Evolutionary conservation across 805 yeast species (phyloP), one percentile per base, ranked within the genome.

Genomic region (Isabelozyma rhagii): DNA sequence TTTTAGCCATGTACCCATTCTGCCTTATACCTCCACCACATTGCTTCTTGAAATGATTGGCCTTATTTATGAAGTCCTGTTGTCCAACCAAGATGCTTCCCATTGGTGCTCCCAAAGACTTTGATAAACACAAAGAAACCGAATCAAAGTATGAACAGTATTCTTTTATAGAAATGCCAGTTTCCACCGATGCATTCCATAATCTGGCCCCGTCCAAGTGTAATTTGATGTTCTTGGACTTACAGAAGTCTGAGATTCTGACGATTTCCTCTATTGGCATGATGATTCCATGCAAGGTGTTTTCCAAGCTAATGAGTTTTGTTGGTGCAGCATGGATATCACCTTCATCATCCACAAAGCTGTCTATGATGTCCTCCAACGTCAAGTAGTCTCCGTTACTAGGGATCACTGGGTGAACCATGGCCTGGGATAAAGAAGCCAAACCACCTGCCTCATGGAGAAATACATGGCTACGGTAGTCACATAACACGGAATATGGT

Each of bases 151-250:
- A 72, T 53, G 78, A 74, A 56, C 96, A 87, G 66, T 84, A 90
- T 59, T 89, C 89, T 15, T 67, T 69, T 52, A 91, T 68, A 14
- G 89, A 70, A 38, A 87, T 74, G 25, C 87, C 90, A 8, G 89
- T 81, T 27, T 79, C 92, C 10, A 79, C 87, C 40, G 83, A 74
- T n/a, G 97, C 97, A 65, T 88, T 89, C 92, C 96, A 91, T 46
- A 92, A 70, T 59, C 98, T 80, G n/a, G 97, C 98, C 54, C 97
- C 98, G 65, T 92, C 98, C 59, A 91, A 81, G 61, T 93, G 97
- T 56, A 91, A 66, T 49, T 73, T 77, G 48, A 89, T 68, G 48
- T 74, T 75, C 56, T 84, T 75, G 28, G 71, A 78, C 47, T 76
- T 74, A 54, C 93, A 89, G 78, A 88, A 92, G 41, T 70, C 77